phyloP scores from a whole-genome alignment of 257 asterid genomes.

The Prunella vulgaris region DNA sequence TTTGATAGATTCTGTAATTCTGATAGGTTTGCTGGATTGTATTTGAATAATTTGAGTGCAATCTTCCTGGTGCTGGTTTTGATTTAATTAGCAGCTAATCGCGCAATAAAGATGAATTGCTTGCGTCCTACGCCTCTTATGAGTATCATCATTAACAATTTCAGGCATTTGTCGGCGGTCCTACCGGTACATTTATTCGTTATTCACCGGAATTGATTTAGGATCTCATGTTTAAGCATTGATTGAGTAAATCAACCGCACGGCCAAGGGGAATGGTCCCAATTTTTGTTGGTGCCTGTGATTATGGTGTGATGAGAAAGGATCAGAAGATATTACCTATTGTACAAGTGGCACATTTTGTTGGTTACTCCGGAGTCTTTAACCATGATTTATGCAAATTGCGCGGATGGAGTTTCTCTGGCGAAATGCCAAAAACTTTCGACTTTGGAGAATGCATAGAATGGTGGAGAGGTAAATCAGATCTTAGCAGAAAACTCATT shows the following conservation, averaged over 20 bases:
- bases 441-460: constrained; percentile 40
- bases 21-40: no score
- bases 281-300: constrained; percentile 62
- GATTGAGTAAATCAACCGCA: constrained; percentile 55
- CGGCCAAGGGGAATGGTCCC: constrained; percentile 71
- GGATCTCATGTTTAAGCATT: constrained; percentile 39
- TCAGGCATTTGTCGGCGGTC: constrained; percentile 49
- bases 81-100: no score
- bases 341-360: constrained; percentile 40
- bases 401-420: constrained; percentile 43
- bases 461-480: constrained; percentile 92
- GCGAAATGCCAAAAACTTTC: constrained; percentile 20
- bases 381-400: constrained; percentile 47
- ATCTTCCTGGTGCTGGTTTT: no score
- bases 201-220: constrained; percentile 49
- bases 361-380: constrained; percentile 67
- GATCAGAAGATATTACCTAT: constrained; percentile 46
- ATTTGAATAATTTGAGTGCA: no score
- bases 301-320: constrained; percentile 61
- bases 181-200: constrained; percentile 43
- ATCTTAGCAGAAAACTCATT: constrained; percentile 66
- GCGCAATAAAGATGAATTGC: no score
- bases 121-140: no score
- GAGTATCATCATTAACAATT: no score
- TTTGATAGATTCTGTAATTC: no score